These are phyloP conservation scores for Pseudocercospora cruenta DNA, from an alignment of 2,329 filamentous ascomycete species.

Conservation along the genomic window DNA sequence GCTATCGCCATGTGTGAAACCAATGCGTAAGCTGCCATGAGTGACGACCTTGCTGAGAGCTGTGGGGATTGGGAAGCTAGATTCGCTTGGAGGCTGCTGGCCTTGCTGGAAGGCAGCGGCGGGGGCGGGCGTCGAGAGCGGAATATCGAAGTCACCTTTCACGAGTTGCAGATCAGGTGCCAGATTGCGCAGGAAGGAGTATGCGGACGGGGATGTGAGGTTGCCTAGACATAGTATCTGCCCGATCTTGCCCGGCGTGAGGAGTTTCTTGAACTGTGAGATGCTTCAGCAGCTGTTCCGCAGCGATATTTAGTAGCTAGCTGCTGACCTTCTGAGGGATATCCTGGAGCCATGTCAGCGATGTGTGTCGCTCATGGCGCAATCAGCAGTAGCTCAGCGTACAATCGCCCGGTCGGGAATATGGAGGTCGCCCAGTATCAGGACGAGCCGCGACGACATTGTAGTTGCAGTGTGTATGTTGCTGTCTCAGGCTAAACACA, in stretches of 20 bases:
- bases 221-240: conserved; percentile 63
- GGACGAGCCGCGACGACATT: conserved; percentile 84
- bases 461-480: neutral
- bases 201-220: conserved; percentile 61
- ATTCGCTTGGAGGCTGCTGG: conserved; percentile 18
- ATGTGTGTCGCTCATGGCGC: conserved; percentile 13
- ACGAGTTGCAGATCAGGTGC: conserved; percentile 69
- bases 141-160: conserved; percentile 71
- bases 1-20: conserved; percentile 73
- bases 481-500: neutral
- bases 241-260: conserved; percentile 62
- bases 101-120: conserved; percentile 20
- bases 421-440: conserved; percentile 91
- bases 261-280: conserved; percentile 57
- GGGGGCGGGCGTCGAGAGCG: conserved; percentile 52
- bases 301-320: conserved; percentile 2
- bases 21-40: conserved; percentile 69
- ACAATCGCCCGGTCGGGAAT: conserved; percentile 87
- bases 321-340: conserved; percentile 79
- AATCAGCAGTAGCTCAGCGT: conserved; percentile 8
- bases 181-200: conserved; percentile 59
- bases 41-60: conserved; percentile 70
- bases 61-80: conserved; percentile 40
- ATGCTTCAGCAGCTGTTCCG: conserved; percentile 10
- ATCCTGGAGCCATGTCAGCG: conserved; percentile 54